Evolutionary conservation across 1,139 yeast species (phyloP).

Genomic region (Zygosaccharomyces sapae): DNA sequence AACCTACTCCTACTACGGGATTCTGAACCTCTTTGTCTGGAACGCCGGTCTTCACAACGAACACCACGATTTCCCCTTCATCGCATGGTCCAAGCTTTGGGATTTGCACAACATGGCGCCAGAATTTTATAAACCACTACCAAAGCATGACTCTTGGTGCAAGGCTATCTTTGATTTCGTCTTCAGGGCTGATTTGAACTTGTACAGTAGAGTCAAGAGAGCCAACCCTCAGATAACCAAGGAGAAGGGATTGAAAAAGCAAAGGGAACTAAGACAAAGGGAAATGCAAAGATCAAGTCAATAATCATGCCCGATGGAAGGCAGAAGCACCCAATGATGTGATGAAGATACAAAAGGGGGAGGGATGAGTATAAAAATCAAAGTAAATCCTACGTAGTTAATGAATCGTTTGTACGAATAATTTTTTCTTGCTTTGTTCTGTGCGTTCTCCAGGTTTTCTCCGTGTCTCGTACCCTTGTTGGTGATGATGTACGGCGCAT

Average conservation of each 20-base stretch:
- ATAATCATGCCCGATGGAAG: no score
- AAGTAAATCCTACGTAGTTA: no score
- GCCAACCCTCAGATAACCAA: slow-evolving; percentile 15
- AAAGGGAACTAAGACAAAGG: no score
- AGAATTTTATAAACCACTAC: slow-evolving; percentile 81
- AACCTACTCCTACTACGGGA: slow-evolving; percentile 85
- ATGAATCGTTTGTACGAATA: no score
- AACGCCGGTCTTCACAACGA: slow-evolving; percentile 93
- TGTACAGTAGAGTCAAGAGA: slow-evolving; percentile 82
- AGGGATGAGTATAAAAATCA: no score
- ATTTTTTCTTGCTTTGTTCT: no score
- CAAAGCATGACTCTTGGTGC: slow-evolving; percentile 73
- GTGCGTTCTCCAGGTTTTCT: no score
- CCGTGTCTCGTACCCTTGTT: no score
- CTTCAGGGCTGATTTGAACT: slow-evolving; percentile 58
- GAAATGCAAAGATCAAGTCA: not conserved
- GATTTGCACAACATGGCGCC: slow-evolving; percentile 60
- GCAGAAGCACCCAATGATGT: no score
- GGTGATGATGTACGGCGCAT: no score
- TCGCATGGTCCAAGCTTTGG: slow-evolving; percentile 84
- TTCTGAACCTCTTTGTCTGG: slow-evolving; percentile 74
- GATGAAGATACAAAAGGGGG: no score
- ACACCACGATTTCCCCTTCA: slow-evolving; percentile 91
- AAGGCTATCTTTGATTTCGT: slow-evolving; percentile 73
- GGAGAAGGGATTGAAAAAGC: not conserved